phyloP scores from a whole-genome alignment of 2,329 filamentous ascomycete genomes.

The Fusarium buharicum region DNA sequence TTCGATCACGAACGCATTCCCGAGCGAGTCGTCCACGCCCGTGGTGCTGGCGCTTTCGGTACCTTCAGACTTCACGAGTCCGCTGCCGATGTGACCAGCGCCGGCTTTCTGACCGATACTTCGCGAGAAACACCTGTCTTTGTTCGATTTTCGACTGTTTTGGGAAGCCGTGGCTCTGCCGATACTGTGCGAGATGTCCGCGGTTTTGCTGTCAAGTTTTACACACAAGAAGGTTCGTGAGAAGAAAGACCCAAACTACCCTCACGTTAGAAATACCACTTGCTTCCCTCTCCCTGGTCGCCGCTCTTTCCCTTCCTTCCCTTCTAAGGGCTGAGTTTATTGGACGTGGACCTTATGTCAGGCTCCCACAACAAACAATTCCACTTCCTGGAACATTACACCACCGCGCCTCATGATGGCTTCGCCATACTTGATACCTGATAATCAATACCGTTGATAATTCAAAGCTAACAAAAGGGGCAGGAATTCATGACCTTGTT shows the following conservation, averaged over 20 bases:
- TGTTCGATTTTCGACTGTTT: slow-evolving; percentile 78
- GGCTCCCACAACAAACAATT: too few species aligned
- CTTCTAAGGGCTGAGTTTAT: too few species aligned
- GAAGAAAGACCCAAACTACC: too few species aligned
- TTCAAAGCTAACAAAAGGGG: too few species aligned
- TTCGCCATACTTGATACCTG: too few species aligned
- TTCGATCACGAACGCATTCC: slow-evolving; percentile 75
- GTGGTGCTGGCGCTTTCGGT: slow-evolving; percentile 75
- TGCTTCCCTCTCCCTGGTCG: too few species aligned
- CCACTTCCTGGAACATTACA: too few species aligned
- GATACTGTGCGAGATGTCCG: slow-evolving; percentile 87
- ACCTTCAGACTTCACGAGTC: slow-evolving; percentile 74
- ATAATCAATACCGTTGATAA: too few species aligned
- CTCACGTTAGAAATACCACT: too few species aligned
- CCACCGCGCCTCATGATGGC: too few species aligned
- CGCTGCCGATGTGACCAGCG: slow-evolving; percentile 73
- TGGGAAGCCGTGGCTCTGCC: slow-evolving; percentile 78
- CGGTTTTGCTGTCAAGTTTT: slow-evolving; percentile 75
- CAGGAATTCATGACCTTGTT: slow-evolving; percentile 79
- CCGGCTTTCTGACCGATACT: slow-evolving; percentile 66
- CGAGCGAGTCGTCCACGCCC: slow-evolving; percentile 75
- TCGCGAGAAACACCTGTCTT: slow-evolving; percentile 61
- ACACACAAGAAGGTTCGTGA: slow-evolving; percentile 72
- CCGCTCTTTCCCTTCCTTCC: too few species aligned
- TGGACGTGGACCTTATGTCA: too few species aligned